Conservation (phyloP, 1,284 basidiomycete genomes). For the Meira nashicola region DNA sequence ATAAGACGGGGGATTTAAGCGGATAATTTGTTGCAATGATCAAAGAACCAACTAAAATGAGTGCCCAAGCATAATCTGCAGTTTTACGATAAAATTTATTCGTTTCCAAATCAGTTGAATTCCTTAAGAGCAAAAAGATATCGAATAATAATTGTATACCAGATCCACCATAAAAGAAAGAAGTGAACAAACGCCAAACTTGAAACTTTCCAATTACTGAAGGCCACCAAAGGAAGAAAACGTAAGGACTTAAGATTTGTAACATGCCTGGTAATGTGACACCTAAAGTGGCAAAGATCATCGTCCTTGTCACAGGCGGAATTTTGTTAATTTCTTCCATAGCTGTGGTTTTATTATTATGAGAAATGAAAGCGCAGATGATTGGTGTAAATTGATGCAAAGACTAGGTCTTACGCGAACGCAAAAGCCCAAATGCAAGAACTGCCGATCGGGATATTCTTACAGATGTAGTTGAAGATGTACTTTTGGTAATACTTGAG, state of each 20-base stretch:
- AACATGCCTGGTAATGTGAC: constrained; percentile 65
- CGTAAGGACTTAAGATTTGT: constrained; percentile 61
- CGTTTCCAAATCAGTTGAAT: constrained; percentile 36
- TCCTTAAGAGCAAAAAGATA: constrained; percentile 35
- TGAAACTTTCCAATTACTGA: constrained; percentile 58
- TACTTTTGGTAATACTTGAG: too few relatives aligned
- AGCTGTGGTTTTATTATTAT: not conserved
- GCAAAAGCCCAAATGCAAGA: too few relatives aligned
- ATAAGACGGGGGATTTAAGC: constrained; percentile 61
- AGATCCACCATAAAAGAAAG: constrained; percentile 66
- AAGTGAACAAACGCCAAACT: constrained; percentile 72
- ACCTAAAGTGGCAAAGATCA: constrained; percentile 63
- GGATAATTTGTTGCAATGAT: constrained; percentile 63
- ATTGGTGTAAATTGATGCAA: too few relatives aligned
- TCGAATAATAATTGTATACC: constrained; percentile 44
- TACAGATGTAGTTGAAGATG: too few relatives aligned
- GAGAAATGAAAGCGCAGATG: too few relatives aligned
- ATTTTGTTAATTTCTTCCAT: constrained; percentile 59
- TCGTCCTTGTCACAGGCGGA: constrained; percentile 74
- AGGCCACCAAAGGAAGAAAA: constrained; percentile 61
- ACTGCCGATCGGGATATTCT: too few relatives aligned
- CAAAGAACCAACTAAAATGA: constrained; percentile 29
- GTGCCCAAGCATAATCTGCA: constrained; percentile 38
- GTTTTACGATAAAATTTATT: constrained; percentile 34
- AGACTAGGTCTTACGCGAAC: too few relatives aligned